Base-by-base conservation (phyloP, 148 eudicot species). In the Pharnaceum exiguum region DNA sequence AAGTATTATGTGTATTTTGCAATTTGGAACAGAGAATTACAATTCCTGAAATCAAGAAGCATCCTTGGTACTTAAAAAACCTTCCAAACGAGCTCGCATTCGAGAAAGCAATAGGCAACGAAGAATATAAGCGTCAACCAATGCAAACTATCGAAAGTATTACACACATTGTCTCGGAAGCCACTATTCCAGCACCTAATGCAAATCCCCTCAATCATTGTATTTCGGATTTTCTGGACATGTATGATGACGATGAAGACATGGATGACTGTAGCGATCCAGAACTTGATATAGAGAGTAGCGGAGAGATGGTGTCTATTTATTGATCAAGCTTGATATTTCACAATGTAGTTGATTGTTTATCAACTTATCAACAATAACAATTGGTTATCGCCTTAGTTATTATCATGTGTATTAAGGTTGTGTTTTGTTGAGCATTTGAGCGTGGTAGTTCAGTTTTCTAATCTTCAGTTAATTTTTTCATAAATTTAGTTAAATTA, bases 31-130 rank as follows among this genome's bases (percentile, higher is more conserved):
- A 83, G 84, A 76, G 89, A 55, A 79, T 83, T 26, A 65, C 71
- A n/a, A 71, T 83, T 7, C 80, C 75, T 46, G 89, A 79, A 28
- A 79, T 83, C 38, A 79, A 79, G 80, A 77, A 24, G 58, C 89
- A 82, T 22, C 77, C 76, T 42, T 82, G 88, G 88, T 82, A 79
- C 71, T 45, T 79, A 37, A 82, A 82, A 79, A 83, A 77, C 54
- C 68, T 83, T 39, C 82, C 89, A 3, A 66, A 51, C 49, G 89
- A 83, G 53, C 70, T 83, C 10, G 52, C 67, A 7, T 79, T 66
- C 51, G 46, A 56, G 78, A 10, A 64, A 68, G 42, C 82, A 77
- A 67, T 54, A 44, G 58, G 69, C 70, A 19, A 45, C 39, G 39
- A 71, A 77, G 26, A 68, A 67, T 32, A 66, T 71, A 47, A 51